phyloP scores from a whole-genome alignment of 495 filamentous ascomycete genomes.

The Elasticomyces elasticus region DNA sequence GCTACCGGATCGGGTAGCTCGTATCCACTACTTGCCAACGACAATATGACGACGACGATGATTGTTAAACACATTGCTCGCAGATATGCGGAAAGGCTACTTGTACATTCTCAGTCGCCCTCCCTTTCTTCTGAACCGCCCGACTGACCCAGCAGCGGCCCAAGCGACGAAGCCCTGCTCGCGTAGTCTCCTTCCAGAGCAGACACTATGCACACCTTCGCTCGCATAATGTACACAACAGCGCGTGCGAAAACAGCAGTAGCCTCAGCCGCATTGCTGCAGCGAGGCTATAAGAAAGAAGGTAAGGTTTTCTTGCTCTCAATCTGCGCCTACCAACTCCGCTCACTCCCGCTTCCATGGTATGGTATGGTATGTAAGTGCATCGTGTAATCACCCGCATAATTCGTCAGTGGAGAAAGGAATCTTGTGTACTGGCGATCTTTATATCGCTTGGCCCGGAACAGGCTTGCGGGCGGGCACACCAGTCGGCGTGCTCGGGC shows the following conservation, averaged over 20 bases:
- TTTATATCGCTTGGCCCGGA: conserved; percentile 30
- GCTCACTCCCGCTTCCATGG: background rate
- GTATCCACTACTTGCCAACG: no score
- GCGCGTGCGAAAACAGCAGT: background rate
- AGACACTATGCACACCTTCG: conserved; percentile 13
- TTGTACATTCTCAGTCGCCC: background rate
- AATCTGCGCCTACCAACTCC: background rate
- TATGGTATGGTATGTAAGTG: background rate
- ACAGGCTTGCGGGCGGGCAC: conserved; percentile 31
- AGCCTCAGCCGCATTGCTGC: background rate
- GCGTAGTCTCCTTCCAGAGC: conserved; percentile 6
- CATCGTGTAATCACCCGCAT: background rate
- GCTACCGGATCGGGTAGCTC: background rate
- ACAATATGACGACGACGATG: background rate
- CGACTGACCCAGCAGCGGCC: conserved; percentile 7
- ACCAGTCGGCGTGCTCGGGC: conserved; percentile 22
- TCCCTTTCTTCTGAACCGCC: background rate
- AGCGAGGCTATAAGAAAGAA: background rate
- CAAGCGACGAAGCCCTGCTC: background rate
- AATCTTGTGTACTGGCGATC: background rate
- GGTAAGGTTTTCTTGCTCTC: background rate
- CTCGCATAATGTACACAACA: conserved; percentile 6
- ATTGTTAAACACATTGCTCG: background rate
- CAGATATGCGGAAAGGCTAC: background rate
- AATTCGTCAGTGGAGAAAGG: conserved; percentile 13